Conservation (phyloP, 176 grass and related monocot species). For the Oryza nivara region DNA sequence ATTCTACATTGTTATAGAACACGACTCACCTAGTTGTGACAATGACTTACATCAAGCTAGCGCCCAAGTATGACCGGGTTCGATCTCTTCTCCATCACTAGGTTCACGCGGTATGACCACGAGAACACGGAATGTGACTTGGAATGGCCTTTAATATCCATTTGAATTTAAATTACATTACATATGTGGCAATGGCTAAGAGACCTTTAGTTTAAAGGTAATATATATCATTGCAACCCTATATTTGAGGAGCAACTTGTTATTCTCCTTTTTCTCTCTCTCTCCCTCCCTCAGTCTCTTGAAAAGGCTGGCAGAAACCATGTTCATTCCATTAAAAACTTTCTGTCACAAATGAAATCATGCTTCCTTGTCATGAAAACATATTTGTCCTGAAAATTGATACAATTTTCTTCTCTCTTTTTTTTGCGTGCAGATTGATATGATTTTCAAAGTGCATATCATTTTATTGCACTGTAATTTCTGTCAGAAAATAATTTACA, state of each 20-base stretch:
- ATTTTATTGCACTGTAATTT: background rate
- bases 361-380: background rate
- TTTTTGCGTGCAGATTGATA: background rate
- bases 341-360: background rate
- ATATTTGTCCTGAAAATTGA: background rate
- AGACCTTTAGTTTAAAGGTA: background rate
- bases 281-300: background rate
- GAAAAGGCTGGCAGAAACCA: background rate
- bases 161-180: background rate
- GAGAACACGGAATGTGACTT: background rate
- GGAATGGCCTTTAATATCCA: background rate
- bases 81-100: background rate
- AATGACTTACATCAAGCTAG: background rate
- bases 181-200: background rate
- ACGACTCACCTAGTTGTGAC: background rate
- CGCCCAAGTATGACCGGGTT: slow-evolving; percentile 18
- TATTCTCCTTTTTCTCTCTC: background rate
- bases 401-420: background rate
- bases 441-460: background rate
- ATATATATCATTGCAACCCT: background rate
- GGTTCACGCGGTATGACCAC: background rate
- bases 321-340: background rate
- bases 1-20: background rate
- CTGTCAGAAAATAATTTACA: background rate
- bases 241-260: background rate